Evolutionary conservation across 768 basidiomycete species (phyloP).

Genomic region (Clavulina sp.): DNA sequence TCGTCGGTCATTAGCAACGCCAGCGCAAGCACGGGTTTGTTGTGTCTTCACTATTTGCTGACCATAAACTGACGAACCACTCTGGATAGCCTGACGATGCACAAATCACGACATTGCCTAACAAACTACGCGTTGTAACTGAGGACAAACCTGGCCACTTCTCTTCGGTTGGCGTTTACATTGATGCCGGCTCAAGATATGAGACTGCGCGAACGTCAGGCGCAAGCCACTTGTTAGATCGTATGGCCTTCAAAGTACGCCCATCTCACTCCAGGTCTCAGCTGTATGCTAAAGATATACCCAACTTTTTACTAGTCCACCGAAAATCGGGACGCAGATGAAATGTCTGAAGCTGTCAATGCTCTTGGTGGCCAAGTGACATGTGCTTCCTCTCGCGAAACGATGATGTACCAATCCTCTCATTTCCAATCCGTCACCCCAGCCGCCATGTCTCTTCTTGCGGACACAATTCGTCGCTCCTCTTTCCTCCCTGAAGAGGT

Average conservation of each 20-base stretch:
- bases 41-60: no score
- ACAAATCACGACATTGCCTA: slow-evolving; percentile 68
- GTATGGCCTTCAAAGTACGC: slow-evolving; percentile 89
- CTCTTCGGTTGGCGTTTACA: slow-evolving; percentile 79
- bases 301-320: slow-evolving; percentile 40
- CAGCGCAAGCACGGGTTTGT: no score
- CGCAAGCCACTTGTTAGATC: slow-evolving; percentile 80
- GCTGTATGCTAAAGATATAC: not conserved
- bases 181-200: slow-evolving; percentile 87
- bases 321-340: slow-evolving; percentile 42
- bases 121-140: slow-evolving; percentile 83
- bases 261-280: not conserved
- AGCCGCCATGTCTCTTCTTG: slow-evolving; percentile 68
- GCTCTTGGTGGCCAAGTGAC: slow-evolving; percentile 80
- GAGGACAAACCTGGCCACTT: slow-evolving; percentile 87
- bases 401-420: slow-evolving; percentile 96
- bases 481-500: slow-evolving; percentile 63
- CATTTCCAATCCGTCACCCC: slow-evolving; percentile 75
- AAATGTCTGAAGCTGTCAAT: slow-evolving; percentile 70
- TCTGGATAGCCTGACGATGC: not conserved
- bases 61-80: no score
- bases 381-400: slow-evolving; percentile 79
- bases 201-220: slow-evolving; percentile 59
- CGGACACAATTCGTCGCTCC: slow-evolving; percentile 77
- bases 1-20: no score